Base-by-base conservation (phyloP, 1,139 yeast species). In the Lodderomyces jiufengensis region DNA sequence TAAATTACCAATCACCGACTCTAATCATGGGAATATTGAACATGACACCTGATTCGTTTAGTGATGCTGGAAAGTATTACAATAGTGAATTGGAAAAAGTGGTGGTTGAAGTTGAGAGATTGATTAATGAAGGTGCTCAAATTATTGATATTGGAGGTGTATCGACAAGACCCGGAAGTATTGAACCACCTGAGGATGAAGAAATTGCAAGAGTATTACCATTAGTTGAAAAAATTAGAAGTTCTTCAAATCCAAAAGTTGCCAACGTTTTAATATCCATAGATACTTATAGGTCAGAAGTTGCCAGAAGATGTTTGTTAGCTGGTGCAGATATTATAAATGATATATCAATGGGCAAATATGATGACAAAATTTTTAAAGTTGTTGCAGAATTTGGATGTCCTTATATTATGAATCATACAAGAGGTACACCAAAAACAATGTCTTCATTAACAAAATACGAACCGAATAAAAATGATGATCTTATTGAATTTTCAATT, bases 131-230 rank as follows among this genome's bases (percentile, higher is more conserved):
- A 14, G 94, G 90, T 0, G 76, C 78, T 9, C 69, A 70, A 21
- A 84, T 94, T 27, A 68, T 92, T 24, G 98, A 90, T 53, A 74
- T 92, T 40, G 98, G 97, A 6, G 97, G 97, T 1, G 87, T 87
- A 41, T 85, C 96, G 0, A 90, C 97, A 0, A 70, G 94, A 37
- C 97, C 97, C 0, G 85, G 87, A 2, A 76, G 94, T 2, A 50
- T 49, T 1, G 85, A 76, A 38, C 82, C 84, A 0, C 51, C 73
- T 3, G 68, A 63, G 15, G 71, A 66, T 31, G 88, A 80, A 45
- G 94, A 84, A 51, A 47, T 83, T 24, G 48, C 49, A 1, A 63
- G 97, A 29, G 84, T 88, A 1, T 55, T 86, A 2, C 94, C 95
- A 0, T 74, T 84, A 0, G 70, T 92, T 8, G 57, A 70, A 44